phyloP scores from a whole-genome alignment of 2,329 filamentous ascomycete species.

The Camillea tinctor region DNA sequence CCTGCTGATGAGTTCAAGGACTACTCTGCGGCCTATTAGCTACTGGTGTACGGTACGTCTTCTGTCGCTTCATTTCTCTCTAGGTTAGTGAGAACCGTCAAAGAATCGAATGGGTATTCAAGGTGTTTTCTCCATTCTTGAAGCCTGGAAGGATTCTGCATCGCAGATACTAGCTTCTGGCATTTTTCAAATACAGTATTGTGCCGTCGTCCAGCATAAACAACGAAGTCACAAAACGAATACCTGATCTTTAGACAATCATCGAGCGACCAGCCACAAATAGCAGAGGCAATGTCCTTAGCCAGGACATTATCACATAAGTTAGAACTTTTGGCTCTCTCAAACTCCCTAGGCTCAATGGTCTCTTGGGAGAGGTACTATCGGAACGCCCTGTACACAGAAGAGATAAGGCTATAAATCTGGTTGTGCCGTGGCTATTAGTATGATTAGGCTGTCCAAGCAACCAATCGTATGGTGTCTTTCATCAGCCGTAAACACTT shows the following conservation, averaged over 20 bases:
- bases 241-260: slow-evolving; percentile 20
- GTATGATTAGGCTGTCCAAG: background rate
- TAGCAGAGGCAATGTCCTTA: slow-evolving; percentile 7
- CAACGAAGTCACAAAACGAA: slow-evolving; percentile 46
- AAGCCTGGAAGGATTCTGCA: too few species aligned
- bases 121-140: too few species aligned
- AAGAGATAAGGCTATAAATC: background rate
- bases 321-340: background rate
- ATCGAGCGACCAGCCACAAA: slow-evolving; percentile 10
- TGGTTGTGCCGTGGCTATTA: background rate
- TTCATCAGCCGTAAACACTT: too few species aligned
- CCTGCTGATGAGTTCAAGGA: slow-evolving; percentile 47
- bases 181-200: slow-evolving; percentile 38
- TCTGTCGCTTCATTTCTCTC: background rate
- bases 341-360: background rate
- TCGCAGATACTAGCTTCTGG: too few species aligned
- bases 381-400: too few species aligned
- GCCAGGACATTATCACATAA: background rate
- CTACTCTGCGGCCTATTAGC: slow-evolving; percentile 51
- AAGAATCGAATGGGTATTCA: too few species aligned
- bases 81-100: too few species aligned
- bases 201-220: slow-evolving; percentile 58
- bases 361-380: background rate
- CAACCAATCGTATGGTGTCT: background rate
- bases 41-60: slow-evolving; percentile 46